These are phyloP conservation scores for Hydnomerulius pinastri DNA, from an alignment of 768 basidiomycete species.

Conservation along the genomic window DNA sequence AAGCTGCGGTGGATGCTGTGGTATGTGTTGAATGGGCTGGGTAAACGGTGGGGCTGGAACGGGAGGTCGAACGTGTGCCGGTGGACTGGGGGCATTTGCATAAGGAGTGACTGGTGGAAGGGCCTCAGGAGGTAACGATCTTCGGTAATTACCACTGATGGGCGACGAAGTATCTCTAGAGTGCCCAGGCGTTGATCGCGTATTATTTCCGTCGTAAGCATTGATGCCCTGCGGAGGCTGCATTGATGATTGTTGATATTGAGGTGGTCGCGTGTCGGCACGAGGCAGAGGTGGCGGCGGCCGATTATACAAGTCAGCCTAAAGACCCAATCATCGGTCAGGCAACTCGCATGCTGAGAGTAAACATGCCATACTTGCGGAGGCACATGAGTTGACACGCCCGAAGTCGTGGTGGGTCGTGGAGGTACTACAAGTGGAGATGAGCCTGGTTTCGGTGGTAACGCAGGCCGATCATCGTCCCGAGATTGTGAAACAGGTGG, in stretches of 20 bases:
- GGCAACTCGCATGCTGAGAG: background rate
- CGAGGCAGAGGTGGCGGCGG: slow-evolving; percentile 39
- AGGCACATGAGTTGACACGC: slow-evolving; percentile 4
- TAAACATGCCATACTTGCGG: slow-evolving; percentile 22
- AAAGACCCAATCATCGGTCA: slow-evolving; percentile 1
- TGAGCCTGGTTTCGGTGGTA: slow-evolving; percentile 40
- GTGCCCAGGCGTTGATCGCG: slow-evolving; percentile 20
- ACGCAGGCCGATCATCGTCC: slow-evolving; percentile 36
- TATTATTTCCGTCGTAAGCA: slow-evolving; percentile 18
- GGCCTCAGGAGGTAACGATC: slow-evolving; percentile 28
- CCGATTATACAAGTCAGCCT: slow-evolving; percentile 31
- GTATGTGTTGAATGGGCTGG: slow-evolving; percentile 30
- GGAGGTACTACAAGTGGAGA: slow-evolving; percentile 14
- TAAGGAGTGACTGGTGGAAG: slow-evolving; percentile 26
- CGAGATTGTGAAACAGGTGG: slow-evolving; percentile 19
- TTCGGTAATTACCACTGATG: slow-evolving; percentile 30
- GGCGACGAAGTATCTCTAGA: slow-evolving; percentile 21
- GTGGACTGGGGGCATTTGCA: slow-evolving; percentile 30
- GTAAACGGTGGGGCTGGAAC: slow-evolving; percentile 18
- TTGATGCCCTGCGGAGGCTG: slow-evolving; percentile 17
- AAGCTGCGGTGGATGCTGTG: slow-evolving; percentile 19
- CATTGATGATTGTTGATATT: slow-evolving; percentile 25
- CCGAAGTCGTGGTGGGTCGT: slow-evolving; percentile 16
- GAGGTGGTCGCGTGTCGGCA: slow-evolving; percentile 25
- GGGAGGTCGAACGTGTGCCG: slow-evolving; percentile 22